phyloP scores from a whole-genome alignment of 345 rosid genomes.

The Cochlearia excelsa region DNA sequence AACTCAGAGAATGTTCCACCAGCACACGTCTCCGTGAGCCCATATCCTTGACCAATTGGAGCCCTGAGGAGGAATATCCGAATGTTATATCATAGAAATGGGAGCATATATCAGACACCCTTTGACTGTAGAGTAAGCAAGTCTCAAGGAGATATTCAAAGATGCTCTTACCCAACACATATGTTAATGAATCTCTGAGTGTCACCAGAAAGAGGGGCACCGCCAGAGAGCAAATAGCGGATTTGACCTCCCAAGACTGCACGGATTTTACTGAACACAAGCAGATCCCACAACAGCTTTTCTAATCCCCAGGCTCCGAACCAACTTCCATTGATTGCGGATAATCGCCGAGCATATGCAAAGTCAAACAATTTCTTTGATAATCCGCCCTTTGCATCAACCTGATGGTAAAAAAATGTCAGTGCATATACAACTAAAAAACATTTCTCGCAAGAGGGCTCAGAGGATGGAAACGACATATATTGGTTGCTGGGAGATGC shows the following conservation, averaged over 20 bases:
- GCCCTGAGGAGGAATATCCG: conserved; percentile 50
- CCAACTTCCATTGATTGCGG: conserved; percentile 95
- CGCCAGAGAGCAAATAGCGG: conserved; percentile 95
- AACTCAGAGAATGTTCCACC: conserved; percentile 97
- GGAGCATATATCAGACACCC: background rate
- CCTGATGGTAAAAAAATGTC: conserved; percentile 45
- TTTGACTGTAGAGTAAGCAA: conserved; percentile 5
- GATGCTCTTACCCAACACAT: conserved; percentile 77
- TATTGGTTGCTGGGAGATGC: conserved; percentile 12
- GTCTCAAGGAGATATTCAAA: conserved; percentile 23
- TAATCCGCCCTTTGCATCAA: conserved; percentile 79
- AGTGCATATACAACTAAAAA: conserved; percentile 7
- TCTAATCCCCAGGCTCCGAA: conserved; percentile 96
- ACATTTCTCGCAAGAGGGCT: background rate
- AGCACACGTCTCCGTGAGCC: conserved; percentile 97
- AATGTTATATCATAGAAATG: conserved; percentile 2
- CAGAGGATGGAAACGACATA: conserved; percentile 2
- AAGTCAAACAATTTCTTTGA: conserved; percentile 76
- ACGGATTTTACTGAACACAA: conserved; percentile 79
- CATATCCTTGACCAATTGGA: conserved; percentile 99
- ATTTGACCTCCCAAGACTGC: conserved; percentile 87
- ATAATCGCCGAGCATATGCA: conserved; percentile 85
- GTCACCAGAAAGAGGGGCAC: conserved; percentile 94
- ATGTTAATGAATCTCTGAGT: conserved; percentile 99
- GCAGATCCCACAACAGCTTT: conserved; percentile 71